These are phyloP conservation scores for Talaromyces liani DNA, from an alignment of 495 filamentous ascomycete species.

Conservation along the genomic window DNA sequence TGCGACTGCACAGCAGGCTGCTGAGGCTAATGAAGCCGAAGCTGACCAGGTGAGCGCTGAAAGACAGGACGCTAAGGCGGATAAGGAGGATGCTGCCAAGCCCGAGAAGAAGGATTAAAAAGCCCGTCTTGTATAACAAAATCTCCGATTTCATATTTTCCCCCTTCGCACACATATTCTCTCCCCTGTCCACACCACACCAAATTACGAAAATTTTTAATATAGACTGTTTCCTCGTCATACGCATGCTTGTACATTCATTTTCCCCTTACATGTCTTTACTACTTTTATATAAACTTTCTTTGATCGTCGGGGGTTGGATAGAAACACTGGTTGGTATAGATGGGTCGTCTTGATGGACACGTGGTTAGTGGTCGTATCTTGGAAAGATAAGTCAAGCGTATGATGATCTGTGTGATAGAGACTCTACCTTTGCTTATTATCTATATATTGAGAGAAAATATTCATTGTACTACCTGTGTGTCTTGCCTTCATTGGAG, in stretches of 20 bases:
- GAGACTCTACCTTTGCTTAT: not conserved
- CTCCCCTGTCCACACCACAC: not conserved
- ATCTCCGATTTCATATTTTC: not conserved
- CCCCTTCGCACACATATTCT: not conserved
- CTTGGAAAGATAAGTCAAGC: not conserved
- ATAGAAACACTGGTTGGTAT: not conserved
- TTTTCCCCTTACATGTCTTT: not conserved
- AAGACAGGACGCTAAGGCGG: constrained; percentile 12
- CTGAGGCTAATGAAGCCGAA: constrained; percentile 10
- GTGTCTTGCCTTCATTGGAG: too few species aligned
- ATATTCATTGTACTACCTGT: too few species aligned
- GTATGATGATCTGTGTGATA: not conserved
- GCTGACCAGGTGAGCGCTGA: constrained; percentile 3
- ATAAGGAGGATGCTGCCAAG: constrained; percentile 16
- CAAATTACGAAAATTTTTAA: not conserved
- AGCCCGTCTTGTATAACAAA: not conserved
- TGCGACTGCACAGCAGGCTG: constrained; percentile 2
- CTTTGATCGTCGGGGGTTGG: not conserved
- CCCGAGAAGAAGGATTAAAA: not conserved
- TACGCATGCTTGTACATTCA: not conserved
- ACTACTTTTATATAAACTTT: not conserved
- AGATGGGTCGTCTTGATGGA: not conserved
- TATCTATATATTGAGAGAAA: not conserved
- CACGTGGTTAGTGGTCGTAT: not conserved
- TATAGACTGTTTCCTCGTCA: not conserved